A percentile compares a stretch with the other conserved stretches of the same genome.
Evolutionary conservation across 2,329 filamentous ascomycete species (phyloP).

Genomic region (Colletotrichum brevisporum): DNA sequence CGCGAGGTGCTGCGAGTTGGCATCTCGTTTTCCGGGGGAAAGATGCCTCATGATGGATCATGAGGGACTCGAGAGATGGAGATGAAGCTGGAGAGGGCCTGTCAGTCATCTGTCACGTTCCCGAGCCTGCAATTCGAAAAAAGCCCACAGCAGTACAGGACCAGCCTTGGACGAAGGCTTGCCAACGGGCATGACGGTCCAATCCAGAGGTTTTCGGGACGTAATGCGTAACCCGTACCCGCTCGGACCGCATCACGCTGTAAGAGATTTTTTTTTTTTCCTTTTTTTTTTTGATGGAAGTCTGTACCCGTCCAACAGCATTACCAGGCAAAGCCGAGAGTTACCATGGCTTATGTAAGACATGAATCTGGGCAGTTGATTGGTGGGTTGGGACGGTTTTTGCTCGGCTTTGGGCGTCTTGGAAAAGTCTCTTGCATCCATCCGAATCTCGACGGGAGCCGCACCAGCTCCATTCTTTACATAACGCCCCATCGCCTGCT

Average conservation of each 20-base stretch:
- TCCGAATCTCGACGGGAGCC: slow-evolving; percentile 24
- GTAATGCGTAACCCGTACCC: slow-evolving; percentile 23
- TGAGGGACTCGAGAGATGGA: too few relatives aligned
- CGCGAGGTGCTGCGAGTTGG: neutral
- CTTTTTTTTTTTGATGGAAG: neutral
- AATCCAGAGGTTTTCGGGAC: slow-evolving; percentile 18
- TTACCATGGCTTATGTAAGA: too few relatives aligned
- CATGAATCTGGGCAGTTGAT: too few relatives aligned
- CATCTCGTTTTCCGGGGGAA: slow-evolving; percentile 1
- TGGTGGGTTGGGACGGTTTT: slow-evolving; percentile 33
- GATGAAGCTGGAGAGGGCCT: neutral
- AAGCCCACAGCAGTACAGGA: slow-evolving; percentile 11
- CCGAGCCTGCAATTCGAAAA: neutral
- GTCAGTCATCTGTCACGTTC: slow-evolving; percentile 7
- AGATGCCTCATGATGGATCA: neutral
- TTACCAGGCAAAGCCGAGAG: too few relatives aligned
- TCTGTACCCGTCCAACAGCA: too few relatives aligned
- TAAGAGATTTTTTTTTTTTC: slow-evolving; percentile 4
- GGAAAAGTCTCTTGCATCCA: slow-evolving; percentile 34
- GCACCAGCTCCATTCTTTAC: slow-evolving; percentile 34
- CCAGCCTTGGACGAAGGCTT: slow-evolving; percentile 10
- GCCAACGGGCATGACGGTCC: slow-evolving; percentile 8
- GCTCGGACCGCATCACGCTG: slow-evolving; percentile 23
- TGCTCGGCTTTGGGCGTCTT: slow-evolving; percentile 33
- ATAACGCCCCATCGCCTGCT: slow-evolving; percentile 33